These are phyloP conservation scores for Calocybe cyanea DNA, from an alignment of 768 basidiomycete genomes.

Conservation along the genomic window DNA sequence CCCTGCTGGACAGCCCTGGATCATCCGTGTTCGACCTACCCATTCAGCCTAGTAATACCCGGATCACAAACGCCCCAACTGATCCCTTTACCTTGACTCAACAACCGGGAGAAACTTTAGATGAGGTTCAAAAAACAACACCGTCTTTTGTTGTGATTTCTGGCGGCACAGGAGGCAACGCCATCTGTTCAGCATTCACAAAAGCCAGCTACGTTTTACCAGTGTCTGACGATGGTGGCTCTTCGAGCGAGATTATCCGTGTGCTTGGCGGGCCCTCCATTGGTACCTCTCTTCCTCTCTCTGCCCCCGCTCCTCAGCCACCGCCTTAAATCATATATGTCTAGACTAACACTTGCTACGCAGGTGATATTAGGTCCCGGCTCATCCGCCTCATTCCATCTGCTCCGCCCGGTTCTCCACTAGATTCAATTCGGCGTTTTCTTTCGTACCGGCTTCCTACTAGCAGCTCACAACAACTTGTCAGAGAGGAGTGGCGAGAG, in stretches of 20 bases:
- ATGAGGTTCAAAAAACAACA: neutral
- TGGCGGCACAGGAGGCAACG: conserved; percentile 93
- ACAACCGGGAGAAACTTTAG: conserved; percentile 3
- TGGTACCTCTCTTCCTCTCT: conserved; percentile 41
- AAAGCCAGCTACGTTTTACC: conserved; percentile 82
- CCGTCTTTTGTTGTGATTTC: conserved; percentile 74
- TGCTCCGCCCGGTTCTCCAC: conserved; percentile 52
- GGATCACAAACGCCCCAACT: conserved; percentile 7
- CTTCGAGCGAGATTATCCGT: conserved; percentile 91
- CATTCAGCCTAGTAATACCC: conserved; percentile 27
- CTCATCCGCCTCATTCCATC: conserved; percentile 83
- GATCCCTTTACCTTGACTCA: conserved; percentile 1
- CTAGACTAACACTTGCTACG: conserved; percentile 1
- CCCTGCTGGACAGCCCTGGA: conserved; percentile 48
- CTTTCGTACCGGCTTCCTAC: conserved; percentile 78
- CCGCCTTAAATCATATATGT: neutral
- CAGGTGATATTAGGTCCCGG: conserved; percentile 87
- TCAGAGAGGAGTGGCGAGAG: conserved; percentile 87
- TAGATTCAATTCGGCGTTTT: conserved; percentile 71
- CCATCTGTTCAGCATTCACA: conserved; percentile 82
- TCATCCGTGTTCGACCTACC: conserved; percentile 78
- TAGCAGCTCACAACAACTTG: conserved; percentile 63
- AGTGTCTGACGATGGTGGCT: conserved; percentile 94
- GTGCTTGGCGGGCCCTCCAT: conserved; percentile 86
- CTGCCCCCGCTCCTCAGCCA: neutral